Evolutionary conservation across 2,329 filamentous ascomycete species (phyloP), one percentile per base, ranked within the genome.

Genomic region (Paecilomyces sp.): DNA sequence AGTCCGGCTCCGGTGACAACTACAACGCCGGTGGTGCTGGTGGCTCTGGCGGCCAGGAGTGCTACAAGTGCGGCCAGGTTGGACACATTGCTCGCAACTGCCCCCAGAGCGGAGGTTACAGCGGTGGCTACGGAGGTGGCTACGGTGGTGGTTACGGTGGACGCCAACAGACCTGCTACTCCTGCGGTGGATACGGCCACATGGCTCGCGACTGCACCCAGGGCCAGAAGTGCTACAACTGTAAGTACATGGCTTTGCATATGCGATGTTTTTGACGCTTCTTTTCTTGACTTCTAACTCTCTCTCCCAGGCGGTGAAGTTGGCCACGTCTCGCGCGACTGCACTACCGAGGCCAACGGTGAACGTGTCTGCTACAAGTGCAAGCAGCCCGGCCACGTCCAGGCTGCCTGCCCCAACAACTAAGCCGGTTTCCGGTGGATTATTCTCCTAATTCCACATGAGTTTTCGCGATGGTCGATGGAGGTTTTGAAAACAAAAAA

Each of bases 181-280:
- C 92, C 53, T 97, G 94, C 81, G 94, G 94, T 70, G 94, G 94
- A 67, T 92, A 91, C 75, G 93, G 93, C 72, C 94, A 99, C 83
- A 93, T 96, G 89, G 92, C 90, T 74, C 89, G 92, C 83, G 94
- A 97, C 80, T 99, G 94, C 81, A 95, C 93, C 70, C 95, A 97
- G 78, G 94, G 94, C 72, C 93, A 95, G 84, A 97, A 97, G 85
- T 99, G 94, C 88, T 99, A 97, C 88, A 97, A 97, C 87, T 97
- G 94, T 87, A 74, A 74, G 83, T 41, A 47, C 4, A 13, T 18
- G 30, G 18, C 31, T n/a, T 41, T 34, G 50, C 56, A 4, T 57
- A 30, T 31, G 5, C 4, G 30, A 13, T 51, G 36, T 61, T 50
- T 41, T 30, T 54, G 58, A 56, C 56, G 3, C 24, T 53, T 25